Evolutionary conservation across 1,139 yeast genomes (phyloP).

Genomic region (Taphrina wiesneri): DNA sequence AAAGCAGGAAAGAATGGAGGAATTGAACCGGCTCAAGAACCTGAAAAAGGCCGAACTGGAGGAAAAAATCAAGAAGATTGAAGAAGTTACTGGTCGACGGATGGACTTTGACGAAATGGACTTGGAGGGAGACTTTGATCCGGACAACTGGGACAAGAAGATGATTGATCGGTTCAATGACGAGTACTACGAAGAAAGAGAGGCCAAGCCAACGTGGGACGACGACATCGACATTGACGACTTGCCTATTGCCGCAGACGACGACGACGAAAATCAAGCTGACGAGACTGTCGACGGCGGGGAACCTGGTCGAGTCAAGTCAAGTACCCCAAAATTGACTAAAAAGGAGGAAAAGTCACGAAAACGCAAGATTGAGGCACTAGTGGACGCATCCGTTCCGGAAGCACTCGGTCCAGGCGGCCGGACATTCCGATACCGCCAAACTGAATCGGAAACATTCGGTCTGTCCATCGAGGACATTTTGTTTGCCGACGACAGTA

Average conservation of each 20-base stretch:
- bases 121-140: constrained; percentile 84
- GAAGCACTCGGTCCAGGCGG: constrained; percentile 41
- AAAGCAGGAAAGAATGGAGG: constrained; percentile 59
- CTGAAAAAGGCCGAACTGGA: constrained; percentile 74
- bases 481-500: constrained; percentile 81
- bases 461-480: constrained; percentile 87
- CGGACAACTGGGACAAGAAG: constrained; percentile 85
- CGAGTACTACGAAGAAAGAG: constrained; percentile 63
- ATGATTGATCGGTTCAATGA: constrained; percentile 85
- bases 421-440: constrained; percentile 70
- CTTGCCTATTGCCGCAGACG: constrained; percentile 40
- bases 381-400: constrained; percentile 20
- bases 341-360: constrained; percentile 62
- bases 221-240: constrained; percentile 49
- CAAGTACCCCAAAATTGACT: constrained; percentile 62
- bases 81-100: constrained; percentile 68
- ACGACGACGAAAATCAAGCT: constrained; percentile 41
- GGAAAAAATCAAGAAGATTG: constrained; percentile 72
- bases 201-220: constrained; percentile 59
- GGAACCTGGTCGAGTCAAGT: constrained; percentile 35
- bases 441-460: constrained; percentile 91
- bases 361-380: constrained; percentile 51
- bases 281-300: constrained; percentile 37
- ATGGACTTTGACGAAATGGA: constrained; percentile 62
- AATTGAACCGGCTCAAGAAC: constrained; percentile 69